Conservation (phyloP, 2,329 filamentous ascomycete genomes). For the Stylonectria norvegica region DNA sequence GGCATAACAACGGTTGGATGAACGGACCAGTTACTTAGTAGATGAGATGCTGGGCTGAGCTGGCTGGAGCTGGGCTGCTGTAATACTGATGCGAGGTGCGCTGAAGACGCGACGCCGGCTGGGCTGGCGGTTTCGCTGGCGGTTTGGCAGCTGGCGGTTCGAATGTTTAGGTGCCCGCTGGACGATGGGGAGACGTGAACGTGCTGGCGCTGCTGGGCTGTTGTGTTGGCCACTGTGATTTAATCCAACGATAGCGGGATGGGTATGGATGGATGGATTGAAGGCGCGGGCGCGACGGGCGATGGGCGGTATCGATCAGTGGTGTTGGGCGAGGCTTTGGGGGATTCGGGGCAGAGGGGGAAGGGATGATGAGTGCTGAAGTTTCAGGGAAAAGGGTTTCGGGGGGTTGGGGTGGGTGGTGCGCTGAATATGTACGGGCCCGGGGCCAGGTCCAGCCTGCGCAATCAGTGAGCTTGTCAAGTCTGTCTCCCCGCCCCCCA, state of each 20-base stretch:
- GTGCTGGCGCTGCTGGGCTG: no score
- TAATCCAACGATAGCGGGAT: no score
- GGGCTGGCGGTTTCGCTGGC: no score
- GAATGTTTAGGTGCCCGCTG: no score
- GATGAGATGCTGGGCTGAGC: no score
- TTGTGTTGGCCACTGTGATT: no score
- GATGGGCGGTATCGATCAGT: not conserved
- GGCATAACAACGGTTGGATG: constrained; percentile 37
- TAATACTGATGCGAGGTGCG: no score
- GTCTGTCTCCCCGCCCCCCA: not conserved
- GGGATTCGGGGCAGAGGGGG: constrained; percentile 24
- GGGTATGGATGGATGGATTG: constrained; percentile 3
- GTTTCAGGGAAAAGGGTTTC: constrained; percentile 24
- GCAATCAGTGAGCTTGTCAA: constrained; percentile 28
- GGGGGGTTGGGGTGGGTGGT: constrained; percentile 33
- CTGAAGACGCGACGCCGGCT: no score
- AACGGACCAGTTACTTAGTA: no score
- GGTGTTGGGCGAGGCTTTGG: not conserved
- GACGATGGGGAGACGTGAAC: no score
- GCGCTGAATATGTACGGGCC: constrained; percentile 36
- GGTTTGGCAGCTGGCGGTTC: no score
- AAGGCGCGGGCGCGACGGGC: not conserved
- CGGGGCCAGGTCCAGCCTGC: constrained; percentile 24
- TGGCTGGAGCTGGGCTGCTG: no score
- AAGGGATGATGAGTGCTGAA: constrained; percentile 29